Evolutionary conservation across 805 yeast genomes (phyloP), one percentile per base, ranked within the genome.

Genomic region (Myxozyma nipponensis): DNA sequence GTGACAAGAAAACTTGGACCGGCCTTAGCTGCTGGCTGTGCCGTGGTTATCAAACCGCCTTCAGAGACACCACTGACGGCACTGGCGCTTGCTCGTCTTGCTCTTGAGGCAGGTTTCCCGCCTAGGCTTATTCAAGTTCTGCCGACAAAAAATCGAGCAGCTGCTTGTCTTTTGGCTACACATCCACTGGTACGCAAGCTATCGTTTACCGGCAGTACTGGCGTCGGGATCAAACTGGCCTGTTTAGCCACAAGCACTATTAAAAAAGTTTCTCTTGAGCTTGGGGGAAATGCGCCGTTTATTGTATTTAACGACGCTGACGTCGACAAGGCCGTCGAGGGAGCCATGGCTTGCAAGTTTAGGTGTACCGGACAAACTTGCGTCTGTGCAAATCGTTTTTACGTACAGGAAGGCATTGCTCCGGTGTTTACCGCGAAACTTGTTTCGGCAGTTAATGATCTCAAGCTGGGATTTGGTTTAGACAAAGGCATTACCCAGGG

Each of bases 231-330:
- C 65, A 62, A 81, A 26, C 73, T 84, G 48, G 79, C 82, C 82
- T 64, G 68, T 44, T 87, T 82, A 64, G 74, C 83, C 4, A 49
- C 72, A 3, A 71, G 79, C 17, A 76, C 86, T 1, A 71, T 85
- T 60, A 84, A 85, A 72, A 85, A 84, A 65, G 69, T 82, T 44
- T 79, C 87, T 2, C 72, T 85, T 63, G 91, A 84, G 68, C 74
- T 84, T 39, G 91, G 93, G 32, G 93, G 93, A 28, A 85, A 85
- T 66, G 88, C 91, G 17, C 90, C 93, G 2, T 78, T 84, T 59
- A 76, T 84, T 49, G 82, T 84, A 2, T 84, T 84, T 65, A 81
- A 82, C 47, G 90, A 84, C 63, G 88, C 87, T 9, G 78, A 83
- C 54, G 58, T 84, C 19, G 83, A 79, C 50, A 68, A 71, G 39